Evolutionary conservation across 1,284 basidiomycete species (phyloP).

Genomic region (Leucocoprinus gongylophorus): DNA sequence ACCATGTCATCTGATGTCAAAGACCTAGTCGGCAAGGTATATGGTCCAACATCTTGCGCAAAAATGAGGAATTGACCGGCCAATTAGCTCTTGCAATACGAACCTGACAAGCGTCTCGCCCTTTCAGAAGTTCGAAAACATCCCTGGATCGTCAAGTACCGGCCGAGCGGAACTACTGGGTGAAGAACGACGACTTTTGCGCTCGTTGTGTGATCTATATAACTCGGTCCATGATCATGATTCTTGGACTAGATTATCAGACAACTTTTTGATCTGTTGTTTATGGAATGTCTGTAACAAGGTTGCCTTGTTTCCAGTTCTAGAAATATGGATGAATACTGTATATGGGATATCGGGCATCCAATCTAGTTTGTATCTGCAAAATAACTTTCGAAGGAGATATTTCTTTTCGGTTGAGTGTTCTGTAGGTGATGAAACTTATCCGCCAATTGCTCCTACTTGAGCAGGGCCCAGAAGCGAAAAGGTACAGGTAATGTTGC

Average conservation of each 20-base stretch:
- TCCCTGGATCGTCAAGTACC: constrained; percentile 88
- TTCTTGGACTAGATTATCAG: neutral
- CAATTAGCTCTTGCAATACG: constrained; percentile 78
- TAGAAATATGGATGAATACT: neutral
- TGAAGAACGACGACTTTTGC: neutral
- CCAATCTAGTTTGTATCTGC: constrained; percentile 16
- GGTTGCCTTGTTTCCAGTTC: neutral
- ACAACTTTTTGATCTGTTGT: constrained; percentile 12
- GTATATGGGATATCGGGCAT: constrained; percentile 16
- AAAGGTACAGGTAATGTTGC: too few relatives aligned
- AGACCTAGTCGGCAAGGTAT: constrained; percentile 39
- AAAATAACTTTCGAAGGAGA: constrained; percentile 19
- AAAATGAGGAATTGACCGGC: neutral
- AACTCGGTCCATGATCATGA: neutral
- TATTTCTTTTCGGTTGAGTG: constrained; percentile 14
- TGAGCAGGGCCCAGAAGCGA: too few relatives aligned
- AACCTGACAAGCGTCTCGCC: constrained; percentile 78
- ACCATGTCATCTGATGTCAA: constrained; percentile 31
- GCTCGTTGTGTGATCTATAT: neutral
- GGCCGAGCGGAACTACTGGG: constrained; percentile 14
- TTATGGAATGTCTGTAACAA: constrained; percentile 14
- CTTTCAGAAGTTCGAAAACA: constrained; percentile 78
- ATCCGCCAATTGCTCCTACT: constrained; percentile 15
- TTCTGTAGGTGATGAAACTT: constrained; percentile 16
- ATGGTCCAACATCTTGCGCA: constrained; percentile 7